Conservation (phyloP, 305 asterid species). For the Caryopteris hybrid region DNA sequence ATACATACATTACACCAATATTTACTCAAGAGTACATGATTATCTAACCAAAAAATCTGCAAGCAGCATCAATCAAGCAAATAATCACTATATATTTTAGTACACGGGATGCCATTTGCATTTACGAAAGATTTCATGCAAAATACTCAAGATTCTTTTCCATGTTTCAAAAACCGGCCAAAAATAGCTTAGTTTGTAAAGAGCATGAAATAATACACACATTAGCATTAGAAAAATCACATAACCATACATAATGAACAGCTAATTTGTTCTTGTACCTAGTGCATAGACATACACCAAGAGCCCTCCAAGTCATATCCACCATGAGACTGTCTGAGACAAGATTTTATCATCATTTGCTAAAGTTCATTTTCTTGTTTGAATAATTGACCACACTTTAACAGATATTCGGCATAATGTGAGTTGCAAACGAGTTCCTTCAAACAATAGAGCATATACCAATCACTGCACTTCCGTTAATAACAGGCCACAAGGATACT, state of each 20-base stretch:
- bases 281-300: too few species aligned
- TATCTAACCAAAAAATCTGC: not conserved
- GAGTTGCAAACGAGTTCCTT: not conserved
- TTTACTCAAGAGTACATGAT: not conserved
- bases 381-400: not conserved
- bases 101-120: not conserved
- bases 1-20: not conserved
- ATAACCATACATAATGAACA: not conserved
- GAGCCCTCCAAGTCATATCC: too few species aligned
- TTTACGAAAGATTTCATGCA: not conserved
- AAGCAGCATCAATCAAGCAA: slow-evolving; percentile 1
- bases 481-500: not conserved
- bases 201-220: not conserved
- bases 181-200: not conserved
- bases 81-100: not conserved
- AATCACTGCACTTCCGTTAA: not conserved
- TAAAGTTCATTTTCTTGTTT: slow-evolving; percentile 7
- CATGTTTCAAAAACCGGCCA: not conserved
- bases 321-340: too few species aligned
- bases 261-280: too few species aligned
- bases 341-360: not conserved
- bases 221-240: not conserved
- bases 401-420: not conserved
- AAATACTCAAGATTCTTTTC: not conserved
- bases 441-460: not conserved